Conservation (phyloP, 352 stramenopile species). For the Pythium chondricola region DNA sequence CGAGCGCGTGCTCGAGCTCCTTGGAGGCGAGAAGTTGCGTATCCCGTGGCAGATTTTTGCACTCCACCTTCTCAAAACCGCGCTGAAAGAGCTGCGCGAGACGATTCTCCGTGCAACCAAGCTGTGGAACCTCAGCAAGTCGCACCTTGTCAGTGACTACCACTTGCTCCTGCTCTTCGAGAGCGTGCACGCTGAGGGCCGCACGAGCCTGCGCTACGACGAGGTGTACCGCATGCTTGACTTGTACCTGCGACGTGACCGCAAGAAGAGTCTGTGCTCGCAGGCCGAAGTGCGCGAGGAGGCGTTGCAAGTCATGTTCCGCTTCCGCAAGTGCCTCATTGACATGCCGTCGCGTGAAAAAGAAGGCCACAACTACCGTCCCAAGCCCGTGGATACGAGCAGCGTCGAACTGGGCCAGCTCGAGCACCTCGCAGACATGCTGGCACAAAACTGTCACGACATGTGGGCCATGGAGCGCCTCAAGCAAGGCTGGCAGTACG, state of each 20-base stretch:
- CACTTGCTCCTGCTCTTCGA: conserved; percentile 75
- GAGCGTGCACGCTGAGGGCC: conserved; percentile 63
- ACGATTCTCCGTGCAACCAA: conserved; percentile 72
- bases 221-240: conserved; percentile 84
- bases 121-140: conserved; percentile 75
- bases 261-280: conserved; percentile 53
- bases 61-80: conserved; percentile 59
- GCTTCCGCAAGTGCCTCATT: conserved; percentile 83
- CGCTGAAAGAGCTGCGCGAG: conserved; percentile 71
- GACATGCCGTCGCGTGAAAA: conserved; percentile 87
- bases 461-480: conserved; percentile 82
- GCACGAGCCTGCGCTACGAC: conserved; percentile 72
- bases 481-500: conserved; percentile 82
- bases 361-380: conserved; percentile 82
- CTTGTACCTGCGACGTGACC: conserved; percentile 76
- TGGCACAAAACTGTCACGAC: conserved; percentile 83
- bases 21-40: conserved; percentile 77
- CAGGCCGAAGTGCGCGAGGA: conserved; percentile 71
- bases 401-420: conserved; percentile 65
- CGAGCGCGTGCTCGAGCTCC: conserved; percentile 66
- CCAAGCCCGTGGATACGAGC: conserved; percentile 79
- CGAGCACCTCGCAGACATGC: conserved; percentile 64
- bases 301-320: conserved; percentile 83
- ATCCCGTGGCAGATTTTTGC: conserved; percentile 73
- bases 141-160: conserved; percentile 79